Evolutionary conservation across 73 alveolate genomes (phyloP), one percentile per base, ranked within the genome.

Genomic region (Uronychia binucleata): DNA sequence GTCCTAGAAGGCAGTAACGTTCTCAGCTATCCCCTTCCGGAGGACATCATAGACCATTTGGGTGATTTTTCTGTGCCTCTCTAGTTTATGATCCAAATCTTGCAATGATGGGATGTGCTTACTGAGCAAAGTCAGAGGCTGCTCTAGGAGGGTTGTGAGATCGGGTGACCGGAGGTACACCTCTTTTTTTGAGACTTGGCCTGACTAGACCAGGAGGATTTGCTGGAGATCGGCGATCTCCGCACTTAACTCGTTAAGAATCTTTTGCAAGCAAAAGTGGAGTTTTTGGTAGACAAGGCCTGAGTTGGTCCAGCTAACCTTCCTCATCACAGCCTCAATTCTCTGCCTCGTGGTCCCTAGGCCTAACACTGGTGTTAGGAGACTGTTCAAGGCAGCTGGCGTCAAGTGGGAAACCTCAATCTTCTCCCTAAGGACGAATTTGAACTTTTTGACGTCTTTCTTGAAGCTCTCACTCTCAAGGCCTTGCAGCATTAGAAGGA

Each of bases 261-360:
- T 32, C n/a, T 30, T 25, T 19, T 77, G 78, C 57, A 88, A 57
- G 30, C 33, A 29, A 57, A 59, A 88, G 30, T 30, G 33, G 59
- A 82, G 76, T 30, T 84, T 78, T 46, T 88, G 77, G 58, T 80
- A 46, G 29, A 88, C 89, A 79, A 59, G 34, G n/a, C 94, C 90
- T 13, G 35, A 35, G 1, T 26, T 31, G 14, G 67, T 31, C 84
- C 84, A 78, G 31, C 29, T 34, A 25, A 58, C 35, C 0, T 35
- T 32, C 28, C 29, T 30, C 33, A 78, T 25, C 28, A 30, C 35
- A 11, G 14, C 0, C 32, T 78, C 30, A 34, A 31, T 78, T 78
- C 35, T 31, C n/a, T 31, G 29, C 25, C 30, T 1, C 11, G 76
- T 78, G 13, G 32, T 34, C 0, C 74, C 29, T 1, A 30, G 30